Evolutionary conservation across 2,329 filamentous ascomycete genomes (phyloP), one percentile per base, ranked within the genome.

Genomic region (Aspergillus eucalypticola): DNA sequence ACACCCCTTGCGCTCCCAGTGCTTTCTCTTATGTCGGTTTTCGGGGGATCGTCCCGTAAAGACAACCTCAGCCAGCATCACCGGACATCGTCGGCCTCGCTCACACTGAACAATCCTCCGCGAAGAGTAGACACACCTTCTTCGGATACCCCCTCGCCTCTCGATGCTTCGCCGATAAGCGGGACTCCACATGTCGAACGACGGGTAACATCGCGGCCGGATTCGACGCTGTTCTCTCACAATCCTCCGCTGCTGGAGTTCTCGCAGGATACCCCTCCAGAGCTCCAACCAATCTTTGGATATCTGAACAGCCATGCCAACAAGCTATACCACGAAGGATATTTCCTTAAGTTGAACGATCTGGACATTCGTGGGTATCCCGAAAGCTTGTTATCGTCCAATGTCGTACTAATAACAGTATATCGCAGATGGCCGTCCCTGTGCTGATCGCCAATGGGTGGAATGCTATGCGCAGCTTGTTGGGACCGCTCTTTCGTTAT

Each of bases 401-500:
- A 17, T 49, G 56, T 46, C 19, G 8, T 54, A 60, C 76, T 80
- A 69, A 82, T 60, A 10, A 25, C 27, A 35, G 49, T 50, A 46
- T 21, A 13, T 54, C 57, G 60, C 75, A 96, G 92, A 94, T 77
- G 95, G 95, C 54, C 88, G 90, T 64, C 90, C 92, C 10, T 96
- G 94, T 72, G 78, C 85, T 44, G 93, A 97, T 76, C 85, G 95
- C 69, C 91, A 88, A 65, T 99, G 95, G 95, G 90, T 90, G 39
- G 95, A 99, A 81, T 97, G 92, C 77, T 99, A 98, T 78, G 93
- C 94, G 46, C 95, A 98, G 75, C 87, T 99, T 15, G 92, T 97
- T 17, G 95, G 95, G 66, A 98, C 95, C 1, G 91, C 98, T 15
- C 80, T 99, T 59, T 97, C 95, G 6, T 81, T 98, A 53, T 99